phyloP scores from a whole-genome alignment of 768 basidiomycete species.

The Erythrobasidium yunnanense region DNA sequence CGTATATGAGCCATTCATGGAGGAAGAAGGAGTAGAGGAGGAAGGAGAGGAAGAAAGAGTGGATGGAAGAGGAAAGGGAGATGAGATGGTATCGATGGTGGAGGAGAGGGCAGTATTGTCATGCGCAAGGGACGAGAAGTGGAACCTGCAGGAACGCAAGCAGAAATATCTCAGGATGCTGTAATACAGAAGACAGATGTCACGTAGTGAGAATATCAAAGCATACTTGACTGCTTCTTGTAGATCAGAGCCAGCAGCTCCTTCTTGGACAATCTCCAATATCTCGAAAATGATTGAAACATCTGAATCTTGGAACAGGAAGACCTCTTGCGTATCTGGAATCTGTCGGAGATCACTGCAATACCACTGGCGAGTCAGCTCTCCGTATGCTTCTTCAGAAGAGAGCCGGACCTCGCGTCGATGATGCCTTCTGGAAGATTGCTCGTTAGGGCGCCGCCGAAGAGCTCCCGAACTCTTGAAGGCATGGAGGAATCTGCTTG shows the following conservation, averaged over 20 bases:
- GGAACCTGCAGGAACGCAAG: constrained; percentile 53
- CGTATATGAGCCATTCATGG: constrained; percentile 64
- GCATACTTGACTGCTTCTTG: constrained; percentile 60
- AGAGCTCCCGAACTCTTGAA: constrained; percentile 49
- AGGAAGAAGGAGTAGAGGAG: constrained; percentile 62
- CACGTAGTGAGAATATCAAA: background rate
- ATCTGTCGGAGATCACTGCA: constrained; percentile 63
- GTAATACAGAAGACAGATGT: background rate
- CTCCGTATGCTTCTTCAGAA: constrained; percentile 13
- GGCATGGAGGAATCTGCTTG: too few species aligned
- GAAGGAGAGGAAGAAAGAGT: constrained; percentile 39
- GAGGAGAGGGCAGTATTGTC: constrained; percentile 65
- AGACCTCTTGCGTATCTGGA: constrained; percentile 90
- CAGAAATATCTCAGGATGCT: constrained; percentile 8
- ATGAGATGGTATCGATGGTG: constrained; percentile 46
- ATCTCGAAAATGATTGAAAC: constrained; percentile 76
- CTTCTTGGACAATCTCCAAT: constrained; percentile 54
- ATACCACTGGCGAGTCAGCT: background rate
- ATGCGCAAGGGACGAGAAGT: constrained; percentile 78
- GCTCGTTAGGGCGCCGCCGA: constrained; percentile 73
- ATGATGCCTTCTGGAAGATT: constrained; percentile 52
- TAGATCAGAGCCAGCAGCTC: constrained; percentile 45
- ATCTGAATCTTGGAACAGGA: constrained; percentile 58
- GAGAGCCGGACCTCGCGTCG: constrained; percentile 67
- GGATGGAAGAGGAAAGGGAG: constrained; percentile 35